Conservation (phyloP, 2,329 filamentous ascomycete species). For the Colletotrichum shisoi region DNA sequence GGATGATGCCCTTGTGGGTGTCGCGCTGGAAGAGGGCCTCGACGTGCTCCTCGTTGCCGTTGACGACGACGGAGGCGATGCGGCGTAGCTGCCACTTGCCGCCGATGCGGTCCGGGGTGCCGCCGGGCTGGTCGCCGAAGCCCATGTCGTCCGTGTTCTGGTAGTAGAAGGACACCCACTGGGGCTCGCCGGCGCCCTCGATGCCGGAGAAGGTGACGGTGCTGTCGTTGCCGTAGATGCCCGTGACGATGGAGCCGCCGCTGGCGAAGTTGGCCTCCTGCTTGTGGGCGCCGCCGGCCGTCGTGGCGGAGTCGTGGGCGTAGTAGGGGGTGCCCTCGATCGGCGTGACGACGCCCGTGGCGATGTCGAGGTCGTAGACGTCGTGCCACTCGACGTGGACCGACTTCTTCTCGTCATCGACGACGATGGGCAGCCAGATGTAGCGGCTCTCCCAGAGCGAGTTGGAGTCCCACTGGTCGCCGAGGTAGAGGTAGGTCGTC, state of each 20-base stretch:
- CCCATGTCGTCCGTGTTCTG: slow-evolving; percentile 69
- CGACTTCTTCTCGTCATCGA: slow-evolving; percentile 59
- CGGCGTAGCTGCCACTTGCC: slow-evolving; percentile 67
- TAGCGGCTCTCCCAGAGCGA: slow-evolving; percentile 64
- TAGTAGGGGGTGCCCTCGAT: slow-evolving; percentile 59
- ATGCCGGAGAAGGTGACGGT: slow-evolving; percentile 57
- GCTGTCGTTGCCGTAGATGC: slow-evolving; percentile 62
- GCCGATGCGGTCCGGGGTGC: slow-evolving; percentile 66
- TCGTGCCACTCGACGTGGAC: slow-evolving; percentile 61
- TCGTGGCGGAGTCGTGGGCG: slow-evolving; percentile 52
- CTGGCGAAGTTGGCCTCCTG: slow-evolving; percentile 62
- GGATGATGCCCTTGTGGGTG: slow-evolving; percentile 64
- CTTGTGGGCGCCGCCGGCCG: slow-evolving; percentile 55
- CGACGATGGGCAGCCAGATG: slow-evolving; percentile 62
- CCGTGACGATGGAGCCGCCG: slow-evolving; percentile 57
- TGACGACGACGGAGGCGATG: slow-evolving; percentile 67
- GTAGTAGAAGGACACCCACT: slow-evolving; percentile 66
- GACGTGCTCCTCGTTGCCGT: slow-evolving; percentile 54
- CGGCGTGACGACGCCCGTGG: slow-evolving; percentile 58
- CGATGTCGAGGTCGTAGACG: slow-evolving; percentile 61
- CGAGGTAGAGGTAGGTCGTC: slow-evolving; percentile 60
- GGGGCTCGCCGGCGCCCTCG: slow-evolving; percentile 56
- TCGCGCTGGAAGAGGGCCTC: slow-evolving; percentile 63
- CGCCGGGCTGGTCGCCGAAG: slow-evolving; percentile 64
- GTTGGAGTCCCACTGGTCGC: slow-evolving; percentile 60